Evolutionary conservation across 768 basidiomycete species (phyloP).

Genomic region (Crassisporium funariophilum): DNA sequence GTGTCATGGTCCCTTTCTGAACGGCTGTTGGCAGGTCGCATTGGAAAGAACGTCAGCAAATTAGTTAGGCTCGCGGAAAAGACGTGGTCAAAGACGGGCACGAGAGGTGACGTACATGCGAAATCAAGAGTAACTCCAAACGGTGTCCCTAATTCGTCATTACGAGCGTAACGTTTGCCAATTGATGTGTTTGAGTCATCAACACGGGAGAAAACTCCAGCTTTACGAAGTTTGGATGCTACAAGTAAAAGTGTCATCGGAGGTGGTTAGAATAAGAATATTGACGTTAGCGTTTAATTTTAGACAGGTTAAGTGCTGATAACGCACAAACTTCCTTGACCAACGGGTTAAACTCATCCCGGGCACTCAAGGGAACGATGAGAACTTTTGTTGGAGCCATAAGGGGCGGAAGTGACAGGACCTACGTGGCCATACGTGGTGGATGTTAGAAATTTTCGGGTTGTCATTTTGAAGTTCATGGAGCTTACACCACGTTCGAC

Average conservation of each 20-base stretch:
- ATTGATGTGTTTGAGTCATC: constrained; percentile 96
- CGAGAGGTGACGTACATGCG: constrained; percentile 52
- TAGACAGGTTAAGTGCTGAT: constrained; percentile 8
- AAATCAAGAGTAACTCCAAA: constrained; percentile 97
- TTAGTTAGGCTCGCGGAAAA: constrained; percentile 6
- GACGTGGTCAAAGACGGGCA: neutral
- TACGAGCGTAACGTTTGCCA: constrained; percentile 95
- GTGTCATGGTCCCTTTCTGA: constrained; percentile 90
- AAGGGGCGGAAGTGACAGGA: constrained; percentile 85
- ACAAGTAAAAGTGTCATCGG: constrained; percentile 3
- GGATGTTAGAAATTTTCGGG: constrained; percentile 10
- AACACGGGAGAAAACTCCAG: constrained; percentile 89
- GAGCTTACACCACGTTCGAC: constrained; percentile 80
- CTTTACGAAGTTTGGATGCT: constrained; percentile 87
- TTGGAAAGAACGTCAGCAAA: constrained; percentile 5
- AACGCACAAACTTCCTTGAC: constrained; percentile 89
- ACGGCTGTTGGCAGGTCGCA: constrained; percentile 56
- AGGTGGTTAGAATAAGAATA: no score
- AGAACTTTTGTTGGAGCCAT: constrained; percentile 97
- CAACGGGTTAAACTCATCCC: constrained; percentile 81
- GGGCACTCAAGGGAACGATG: constrained; percentile 91
- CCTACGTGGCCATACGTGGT: constrained; percentile 43
- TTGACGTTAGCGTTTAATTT: no score
- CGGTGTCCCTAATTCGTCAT: constrained; percentile 98
- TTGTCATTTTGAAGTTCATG: constrained; percentile 5